phyloP scores from a whole-genome alignment of 1,139 yeast genomes.

The Scheffersomyces lignicola region DNA sequence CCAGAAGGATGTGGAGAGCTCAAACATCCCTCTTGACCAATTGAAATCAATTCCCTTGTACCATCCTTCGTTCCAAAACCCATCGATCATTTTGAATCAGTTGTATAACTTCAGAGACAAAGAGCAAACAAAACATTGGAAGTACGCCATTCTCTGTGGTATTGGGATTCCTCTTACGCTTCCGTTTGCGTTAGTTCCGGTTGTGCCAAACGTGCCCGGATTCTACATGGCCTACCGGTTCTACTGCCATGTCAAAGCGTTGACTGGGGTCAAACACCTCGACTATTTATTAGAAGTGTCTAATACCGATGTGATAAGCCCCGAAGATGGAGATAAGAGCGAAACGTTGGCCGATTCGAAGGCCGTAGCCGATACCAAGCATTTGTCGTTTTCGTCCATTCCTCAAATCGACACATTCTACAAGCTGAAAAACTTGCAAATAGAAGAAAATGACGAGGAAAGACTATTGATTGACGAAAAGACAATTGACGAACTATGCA shows the following conservation, averaged over 20 bases:
- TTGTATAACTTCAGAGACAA: conserved; percentile 27
- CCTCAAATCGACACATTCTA: conserved; percentile 21
- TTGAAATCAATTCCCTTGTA: conserved; percentile 43
- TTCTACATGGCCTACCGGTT: conserved; percentile 79
- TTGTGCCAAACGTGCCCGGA: conserved; percentile 96
- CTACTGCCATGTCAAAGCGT: conserved; percentile 83
- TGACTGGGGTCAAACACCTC: conserved; percentile 72
- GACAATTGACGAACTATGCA: conserved; percentile 31
- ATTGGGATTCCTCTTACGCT: conserved; percentile 73
- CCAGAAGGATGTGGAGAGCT: conserved; percentile 32
- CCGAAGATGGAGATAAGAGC: conserved; percentile 14
- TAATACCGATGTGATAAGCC: conserved; percentile 7
- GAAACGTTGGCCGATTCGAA: conserved; percentile 11
- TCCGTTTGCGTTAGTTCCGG: conserved; percentile 80
- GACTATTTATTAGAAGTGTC: conserved; percentile 42
- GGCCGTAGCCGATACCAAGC: conserved; percentile 20
- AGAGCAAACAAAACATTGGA: conserved; percentile 30
- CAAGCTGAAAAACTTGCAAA: too few relatives aligned
- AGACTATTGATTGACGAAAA: conserved; percentile 29
- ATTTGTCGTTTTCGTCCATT: conserved; percentile 22
- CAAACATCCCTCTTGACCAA: conserved; percentile 31
- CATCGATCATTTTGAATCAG: conserved; percentile 33
- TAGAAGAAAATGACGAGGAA: conserved; percentile 19
- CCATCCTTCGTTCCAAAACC: conserved; percentile 40
- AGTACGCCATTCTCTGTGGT: conserved; percentile 45